These are phyloP conservation scores for Fomitopsis pinicola DNA, from an alignment of 1,284 basidiomycete species.

Conservation along the genomic window DNA sequence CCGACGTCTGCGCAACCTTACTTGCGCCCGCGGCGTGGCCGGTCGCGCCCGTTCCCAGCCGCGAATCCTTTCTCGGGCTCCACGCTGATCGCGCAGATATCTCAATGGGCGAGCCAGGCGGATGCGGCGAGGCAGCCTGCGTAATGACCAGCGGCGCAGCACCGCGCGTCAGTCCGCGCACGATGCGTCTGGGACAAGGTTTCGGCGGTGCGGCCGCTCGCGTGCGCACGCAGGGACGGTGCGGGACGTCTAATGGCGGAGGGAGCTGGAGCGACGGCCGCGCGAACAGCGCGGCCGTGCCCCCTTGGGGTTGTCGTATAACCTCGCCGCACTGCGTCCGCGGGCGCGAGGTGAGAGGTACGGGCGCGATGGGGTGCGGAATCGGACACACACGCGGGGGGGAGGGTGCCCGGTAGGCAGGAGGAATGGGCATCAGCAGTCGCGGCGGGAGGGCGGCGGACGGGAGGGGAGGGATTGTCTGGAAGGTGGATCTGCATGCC, in stretches of 20 bases:
- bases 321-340: neutral
- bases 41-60: neutral
- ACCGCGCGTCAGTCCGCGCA: neutral
- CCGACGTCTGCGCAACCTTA: neutral
- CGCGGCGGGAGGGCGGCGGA: neutral
- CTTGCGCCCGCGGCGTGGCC: neutral
- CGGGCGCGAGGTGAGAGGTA: neutral
- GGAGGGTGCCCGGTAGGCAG: neutral
- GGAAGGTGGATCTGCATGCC: slow-evolving; percentile 6
- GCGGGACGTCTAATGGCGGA: neutral
- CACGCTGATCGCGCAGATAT: neutral
- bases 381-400: neutral
- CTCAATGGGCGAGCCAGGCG: neutral
- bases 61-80: neutral
- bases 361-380: neutral
- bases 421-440: neutral
- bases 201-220: neutral
- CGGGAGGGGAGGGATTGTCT: slow-evolving; percentile 1
- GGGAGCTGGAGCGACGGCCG: neutral
- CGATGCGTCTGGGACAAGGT: neutral
- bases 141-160: neutral
- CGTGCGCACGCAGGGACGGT: neutral
- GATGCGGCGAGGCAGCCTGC: neutral
- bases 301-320: neutral
- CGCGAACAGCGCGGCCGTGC: neutral